Evolutionary conservation across 805 yeast genomes (phyloP).

Genomic region (Suhomyces sp.): DNA sequence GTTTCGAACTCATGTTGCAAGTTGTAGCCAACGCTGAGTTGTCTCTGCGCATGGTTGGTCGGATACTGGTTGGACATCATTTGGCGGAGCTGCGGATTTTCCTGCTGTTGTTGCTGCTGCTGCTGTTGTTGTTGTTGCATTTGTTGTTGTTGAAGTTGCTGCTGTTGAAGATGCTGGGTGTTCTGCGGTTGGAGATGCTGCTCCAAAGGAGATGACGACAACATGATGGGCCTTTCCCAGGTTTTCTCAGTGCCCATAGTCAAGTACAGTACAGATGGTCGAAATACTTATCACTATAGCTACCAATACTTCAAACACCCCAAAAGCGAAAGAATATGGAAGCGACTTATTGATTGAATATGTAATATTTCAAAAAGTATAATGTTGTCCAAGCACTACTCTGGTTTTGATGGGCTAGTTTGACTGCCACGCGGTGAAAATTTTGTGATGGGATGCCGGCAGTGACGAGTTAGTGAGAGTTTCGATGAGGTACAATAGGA

Average conservation of each 20-base stretch:
- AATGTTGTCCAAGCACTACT: neutral
- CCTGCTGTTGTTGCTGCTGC: neutral
- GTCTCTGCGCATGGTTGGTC: slow-evolving; percentile 20
- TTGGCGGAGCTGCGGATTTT: neutral
- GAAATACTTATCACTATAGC: neutral
- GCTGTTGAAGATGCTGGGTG: neutral
- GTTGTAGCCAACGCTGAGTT: slow-evolving; percentile 45
- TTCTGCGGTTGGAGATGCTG: slow-evolving; percentile 8
- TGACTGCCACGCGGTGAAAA: slow-evolving; percentile 5
- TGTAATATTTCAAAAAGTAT: neutral
- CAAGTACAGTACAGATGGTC: neutral
- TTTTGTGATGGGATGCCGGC: slow-evolving; percentile 5
- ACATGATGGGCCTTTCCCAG: slow-evolving; percentile 34
- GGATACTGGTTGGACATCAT: neutral
- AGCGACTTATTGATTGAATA: neutral
- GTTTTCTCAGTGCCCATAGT: slow-evolving; percentile 4
- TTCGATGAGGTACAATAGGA: neutral
- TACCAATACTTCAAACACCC: neutral
- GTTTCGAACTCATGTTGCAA: slow-evolving; percentile 48
- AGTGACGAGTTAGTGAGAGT: neutral
- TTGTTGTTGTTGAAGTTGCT: slow-evolving; percentile 1
- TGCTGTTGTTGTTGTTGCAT: slow-evolving; percentile 1
- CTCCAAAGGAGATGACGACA: slow-evolving; percentile 42
- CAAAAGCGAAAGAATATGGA: neutral
- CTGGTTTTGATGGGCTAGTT: neutral